Evolutionary conservation across 164 flowering plant species (phyloP), one percentile per base, ranked within the genome.

Genomic region (Sedum album): DNA sequence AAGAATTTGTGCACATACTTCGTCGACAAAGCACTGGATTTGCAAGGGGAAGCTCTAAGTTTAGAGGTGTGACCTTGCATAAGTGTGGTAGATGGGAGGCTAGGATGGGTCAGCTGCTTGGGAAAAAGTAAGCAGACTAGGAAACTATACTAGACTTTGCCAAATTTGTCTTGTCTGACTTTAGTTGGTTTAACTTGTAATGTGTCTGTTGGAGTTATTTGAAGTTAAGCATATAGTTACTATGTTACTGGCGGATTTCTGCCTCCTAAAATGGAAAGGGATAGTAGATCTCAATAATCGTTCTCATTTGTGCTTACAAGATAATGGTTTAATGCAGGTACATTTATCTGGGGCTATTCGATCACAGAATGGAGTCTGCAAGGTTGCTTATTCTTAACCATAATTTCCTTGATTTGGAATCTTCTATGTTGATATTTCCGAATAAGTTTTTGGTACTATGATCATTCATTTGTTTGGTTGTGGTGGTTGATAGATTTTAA

Each of bases 271-370:
- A n/a, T n/a, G n/a, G n/a, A n/a, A n/a, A n/a, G n/a, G n/a, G n/a
- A n/a, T n/a, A n/a, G n/a, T n/a, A n/a, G n/a, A n/a, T n/a, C n/a
- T n/a, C n/a, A n/a, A n/a, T n/a, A n/a, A n/a, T n/a, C n/a, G 9
- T 28, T 31, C 20, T 63, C 26, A 64, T 38, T 7, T 3, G 5
- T 9, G 23, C 10, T 64, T 41, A 35, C 42, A 38, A 23, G 42
- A 33, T 64, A 23, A 5, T 64, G 44, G 26, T 64, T 63, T n/a
- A 36, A 31, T 63, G 4, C 38, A 63, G 66, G 66, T 36, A 64
- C 42, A 64, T 33, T 21, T 64, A 64, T 35, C 42, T 31, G 23
- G 66, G 66, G 66, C 35, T 64, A 23, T 35, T 35, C 6, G n/a
- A n/a, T n/a, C n/a, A n/a, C n/a, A n/a, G n/a, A n/a, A n/a, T n/a